phyloP scores from a whole-genome alignment of 345 rosid genomes.

The Salix viminalis region DNA sequence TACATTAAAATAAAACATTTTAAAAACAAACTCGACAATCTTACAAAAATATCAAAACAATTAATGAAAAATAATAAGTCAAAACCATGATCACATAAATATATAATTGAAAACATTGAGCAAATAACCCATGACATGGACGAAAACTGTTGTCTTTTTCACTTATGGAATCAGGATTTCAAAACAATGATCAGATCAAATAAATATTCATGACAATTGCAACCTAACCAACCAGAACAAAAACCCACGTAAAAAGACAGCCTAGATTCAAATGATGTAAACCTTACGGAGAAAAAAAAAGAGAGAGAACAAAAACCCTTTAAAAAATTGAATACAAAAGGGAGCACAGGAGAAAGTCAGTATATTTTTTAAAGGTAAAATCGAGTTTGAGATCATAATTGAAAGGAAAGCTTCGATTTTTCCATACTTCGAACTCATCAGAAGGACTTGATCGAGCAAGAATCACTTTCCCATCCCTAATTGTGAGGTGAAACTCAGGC shows the following conservation, averaged over 20 bases:
- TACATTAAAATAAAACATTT: no score
- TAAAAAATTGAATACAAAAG: not conserved
- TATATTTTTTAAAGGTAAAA: not conserved
- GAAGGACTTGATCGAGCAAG: constrained; percentile 55
- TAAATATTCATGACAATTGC: not conserved
- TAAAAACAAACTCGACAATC: no score
- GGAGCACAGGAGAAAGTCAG: not conserved
- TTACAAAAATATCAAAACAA: not conserved
- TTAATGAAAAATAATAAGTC: not conserved
- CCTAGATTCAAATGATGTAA: not conserved
- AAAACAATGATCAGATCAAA: not conserved
- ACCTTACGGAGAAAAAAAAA: not conserved
- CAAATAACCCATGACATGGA: not conserved
- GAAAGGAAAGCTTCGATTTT: not conserved
- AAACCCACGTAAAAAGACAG: not conserved
- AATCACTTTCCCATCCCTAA: constrained; percentile 57
- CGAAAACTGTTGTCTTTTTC: not conserved
- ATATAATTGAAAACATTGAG: not conserved
- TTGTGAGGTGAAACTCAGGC: constrained; percentile 48
- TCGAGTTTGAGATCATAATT: not conserved
- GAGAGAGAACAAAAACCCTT: not conserved
- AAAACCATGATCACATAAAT: not conserved
- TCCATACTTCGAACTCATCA: constrained; percentile 54
- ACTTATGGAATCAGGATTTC: not conserved
- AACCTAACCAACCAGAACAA: not conserved